Percentiles rank a stretch among this genome's conserved stretches.
Conservation (phyloP, 2,329 filamentous ascomycete genomes). For the Cladosporium sp. region DNA sequence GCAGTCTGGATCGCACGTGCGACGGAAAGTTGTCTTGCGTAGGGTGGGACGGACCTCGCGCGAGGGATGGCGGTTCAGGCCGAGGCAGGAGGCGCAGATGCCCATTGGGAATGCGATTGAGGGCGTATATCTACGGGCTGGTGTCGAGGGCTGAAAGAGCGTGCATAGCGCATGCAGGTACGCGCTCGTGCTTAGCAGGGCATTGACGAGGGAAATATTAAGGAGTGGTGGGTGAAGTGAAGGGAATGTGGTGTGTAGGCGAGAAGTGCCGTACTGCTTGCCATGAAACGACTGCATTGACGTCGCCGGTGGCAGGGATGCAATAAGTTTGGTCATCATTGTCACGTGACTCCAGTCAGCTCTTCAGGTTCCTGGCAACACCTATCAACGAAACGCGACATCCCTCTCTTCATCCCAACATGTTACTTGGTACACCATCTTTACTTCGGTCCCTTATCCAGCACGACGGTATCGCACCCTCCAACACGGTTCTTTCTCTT, state of each 20-base stretch:
- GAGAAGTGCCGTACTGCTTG: neutral
- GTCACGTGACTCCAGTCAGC: neutral
- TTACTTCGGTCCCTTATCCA: neutral
- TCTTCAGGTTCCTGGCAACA: neutral
- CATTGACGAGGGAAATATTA: constrained; percentile 12
- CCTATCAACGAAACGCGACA: neutral
- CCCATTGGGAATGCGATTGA: constrained; percentile 43
- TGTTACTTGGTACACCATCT: neutral
- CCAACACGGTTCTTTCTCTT: neutral
- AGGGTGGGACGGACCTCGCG: constrained; percentile 42
- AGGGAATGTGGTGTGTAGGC: constrained; percentile 15
- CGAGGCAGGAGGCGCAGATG: constrained; percentile 51
- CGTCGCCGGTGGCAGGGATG: constrained; percentile 12
- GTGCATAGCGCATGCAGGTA: constrained; percentile 16
- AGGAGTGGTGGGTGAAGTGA: constrained; percentile 12
- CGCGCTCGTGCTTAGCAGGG: constrained; percentile 15
- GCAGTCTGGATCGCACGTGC: neutral
- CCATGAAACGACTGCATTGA: neutral
- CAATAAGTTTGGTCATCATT: neutral
- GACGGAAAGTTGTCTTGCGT: constrained; percentile 1
- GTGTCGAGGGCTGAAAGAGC: neutral
- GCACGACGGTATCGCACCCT: neutral
- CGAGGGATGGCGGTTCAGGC: constrained; percentile 45
- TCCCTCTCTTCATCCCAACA: neutral
- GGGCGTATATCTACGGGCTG: constrained; percentile 8